phyloP scores from a whole-genome alignment of 2,329 filamentous ascomycete species.

The Pseudogymnoascus sp. region DNA sequence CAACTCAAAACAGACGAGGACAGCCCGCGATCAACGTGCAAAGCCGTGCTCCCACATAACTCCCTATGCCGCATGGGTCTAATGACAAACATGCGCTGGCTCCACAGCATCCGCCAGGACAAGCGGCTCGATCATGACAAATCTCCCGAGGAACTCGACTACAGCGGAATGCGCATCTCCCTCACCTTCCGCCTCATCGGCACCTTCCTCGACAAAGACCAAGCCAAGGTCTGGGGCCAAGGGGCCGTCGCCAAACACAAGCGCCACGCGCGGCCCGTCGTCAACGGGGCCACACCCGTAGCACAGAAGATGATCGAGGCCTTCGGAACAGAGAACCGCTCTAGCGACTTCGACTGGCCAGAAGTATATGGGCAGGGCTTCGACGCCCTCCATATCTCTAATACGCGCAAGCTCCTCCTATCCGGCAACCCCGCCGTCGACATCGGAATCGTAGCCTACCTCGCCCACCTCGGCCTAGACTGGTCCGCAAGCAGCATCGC shows the following conservation, averaged over 20 bases:
- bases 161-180: slow-evolving; percentile 70
- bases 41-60: slow-evolving; percentile 74
- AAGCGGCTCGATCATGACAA: slow-evolving; percentile 65
- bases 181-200: slow-evolving; percentile 85
- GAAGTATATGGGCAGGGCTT: slow-evolving; percentile 69
- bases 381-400: slow-evolving; percentile 63
- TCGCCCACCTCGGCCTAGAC: slow-evolving; percentile 39
- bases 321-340: slow-evolving; percentile 80
- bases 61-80: slow-evolving; percentile 79
- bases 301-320: slow-evolving; percentile 63
- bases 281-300: slow-evolving; percentile 60
- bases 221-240: slow-evolving; percentile 77
- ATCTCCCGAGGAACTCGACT: slow-evolving; percentile 59
- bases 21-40: slow-evolving; percentile 33
- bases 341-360: slow-evolving; percentile 64
- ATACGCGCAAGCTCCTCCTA: slow-evolving; percentile 35
- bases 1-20: background rate
- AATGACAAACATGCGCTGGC: slow-evolving; percentile 74
- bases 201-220: slow-evolving; percentile 65
- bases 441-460: slow-evolving; percentile 40
- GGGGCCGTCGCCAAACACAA: slow-evolving; percentile 65
- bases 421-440: slow-evolving; percentile 41
- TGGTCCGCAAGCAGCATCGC: slow-evolving; percentile 26
- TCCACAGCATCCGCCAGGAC: slow-evolving; percentile 87
- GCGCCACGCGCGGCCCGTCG: slow-evolving; percentile 49